Conservation (phyloP, 163 green algal species). For the Volvox carteri region DNA sequence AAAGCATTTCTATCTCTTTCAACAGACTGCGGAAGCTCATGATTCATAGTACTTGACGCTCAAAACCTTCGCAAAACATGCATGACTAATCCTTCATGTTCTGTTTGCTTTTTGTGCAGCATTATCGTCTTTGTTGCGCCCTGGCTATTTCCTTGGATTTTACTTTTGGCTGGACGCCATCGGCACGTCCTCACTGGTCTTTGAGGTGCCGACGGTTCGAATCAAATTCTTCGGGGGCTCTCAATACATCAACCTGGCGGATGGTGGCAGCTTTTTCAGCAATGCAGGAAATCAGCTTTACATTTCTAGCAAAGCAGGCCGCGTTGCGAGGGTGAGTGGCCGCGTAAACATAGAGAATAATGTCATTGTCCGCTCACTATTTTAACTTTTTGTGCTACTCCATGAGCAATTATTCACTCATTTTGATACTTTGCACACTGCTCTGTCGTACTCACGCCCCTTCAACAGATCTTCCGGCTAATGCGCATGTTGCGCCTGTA, state of each 20-base stretch:
- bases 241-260: constrained; percentile 57
- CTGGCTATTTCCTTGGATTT: constrained; percentile 90
- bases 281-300: constrained; percentile 63
- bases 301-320: constrained; percentile 68
- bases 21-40: no score
- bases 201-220: constrained; percentile 83
- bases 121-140: constrained; percentile 76
- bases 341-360: no score
- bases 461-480: constrained; percentile 83
- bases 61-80: no score
- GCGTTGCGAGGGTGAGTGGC: constrained; percentile 65
- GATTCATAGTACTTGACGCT: no score
- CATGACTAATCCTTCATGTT: no score
- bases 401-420: no score
- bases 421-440: no score
- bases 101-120: constrained; percentile 48
- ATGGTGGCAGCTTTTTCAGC: constrained; percentile 59
- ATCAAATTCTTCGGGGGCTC: constrained; percentile 44
- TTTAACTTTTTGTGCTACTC: no score
- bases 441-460: no score
- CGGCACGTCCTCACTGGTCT: constrained; percentile 82
- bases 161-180: constrained; percentile 95
- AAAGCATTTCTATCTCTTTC: no score
- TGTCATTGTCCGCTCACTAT: no score
- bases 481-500: constrained; percentile 86